Conservation (phyloP, 345 rosid genomes). For the Ailanthus altissimus region DNA sequence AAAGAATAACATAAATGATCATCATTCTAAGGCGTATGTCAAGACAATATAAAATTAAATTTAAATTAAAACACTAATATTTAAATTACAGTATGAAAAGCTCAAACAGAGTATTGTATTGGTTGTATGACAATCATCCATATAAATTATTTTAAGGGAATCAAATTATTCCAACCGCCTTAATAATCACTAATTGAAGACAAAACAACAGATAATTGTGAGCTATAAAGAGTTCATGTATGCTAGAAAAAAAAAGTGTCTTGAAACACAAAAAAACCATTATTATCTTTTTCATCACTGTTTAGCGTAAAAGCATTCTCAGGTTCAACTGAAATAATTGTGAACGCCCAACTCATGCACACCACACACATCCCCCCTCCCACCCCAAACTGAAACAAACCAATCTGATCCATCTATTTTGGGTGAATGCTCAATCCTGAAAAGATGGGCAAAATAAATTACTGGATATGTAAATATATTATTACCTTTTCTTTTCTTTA, state of each 20-base stretch:
- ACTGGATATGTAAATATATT: background rate
- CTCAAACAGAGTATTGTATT: background rate
- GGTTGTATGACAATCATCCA: background rate
- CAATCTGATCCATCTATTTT: no score
- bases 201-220: background rate
- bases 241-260: background rate
- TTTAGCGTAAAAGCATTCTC: background rate
- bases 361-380: no score
- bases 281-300: background rate
- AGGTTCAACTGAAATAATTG: background rate
- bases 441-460: no score
- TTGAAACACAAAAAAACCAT: background rate
- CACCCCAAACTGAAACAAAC: no score
- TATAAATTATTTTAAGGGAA: background rate
- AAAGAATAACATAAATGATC: background rate
- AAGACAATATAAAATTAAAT: background rate
- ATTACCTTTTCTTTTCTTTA: slow-evolving; percentile 53
- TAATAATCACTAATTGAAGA: background rate
- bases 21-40: background rate
- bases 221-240: background rate
- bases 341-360: no score
- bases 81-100: background rate
- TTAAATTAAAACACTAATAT: background rate
- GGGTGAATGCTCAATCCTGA: no score
- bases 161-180: background rate